Evolutionary conservation across 352 stramenopile species (phyloP).

Genomic region (Phytophthora agathidicida): DNA sequence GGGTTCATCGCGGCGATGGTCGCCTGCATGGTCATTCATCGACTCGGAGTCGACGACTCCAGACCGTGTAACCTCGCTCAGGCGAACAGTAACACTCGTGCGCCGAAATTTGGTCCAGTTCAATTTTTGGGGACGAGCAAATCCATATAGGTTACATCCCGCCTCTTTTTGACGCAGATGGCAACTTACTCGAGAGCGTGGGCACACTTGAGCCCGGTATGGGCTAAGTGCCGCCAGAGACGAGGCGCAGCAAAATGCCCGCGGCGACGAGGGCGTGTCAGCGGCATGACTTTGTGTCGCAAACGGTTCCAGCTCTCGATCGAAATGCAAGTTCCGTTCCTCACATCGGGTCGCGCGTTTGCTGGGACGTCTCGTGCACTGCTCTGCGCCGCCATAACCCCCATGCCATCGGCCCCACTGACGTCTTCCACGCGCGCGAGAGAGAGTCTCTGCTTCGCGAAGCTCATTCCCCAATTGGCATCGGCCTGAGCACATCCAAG

Average conservation of each 20-base stretch:
- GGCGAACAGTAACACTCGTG: no score
- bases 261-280: conserved; percentile 10
- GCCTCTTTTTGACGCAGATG: no score
- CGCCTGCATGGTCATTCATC: no score
- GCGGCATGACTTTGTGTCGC: conserved; percentile 1
- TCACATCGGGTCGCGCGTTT: conserved; percentile 1
- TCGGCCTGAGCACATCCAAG: conserved; percentile 41
- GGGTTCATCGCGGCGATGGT: no score
- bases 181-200: not conserved
- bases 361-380: conserved; percentile 9
- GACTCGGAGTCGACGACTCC: no score
- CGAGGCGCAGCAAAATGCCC: not conserved
- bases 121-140: no score
- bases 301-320: not conserved
- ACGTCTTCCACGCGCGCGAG: no score
- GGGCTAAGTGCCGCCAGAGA: conserved; percentile 12
- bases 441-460: no score
- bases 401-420: no score
- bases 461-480: conserved; percentile 42
- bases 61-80: no score
- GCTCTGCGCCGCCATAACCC: not conserved
- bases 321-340: conserved; percentile 14
- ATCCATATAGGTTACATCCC: no score
- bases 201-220: not conserved
- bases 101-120: no score